Base-by-base conservation (phyloP, 2,329 filamentous ascomycete species). In the Mycocentrospora acerina region DNA sequence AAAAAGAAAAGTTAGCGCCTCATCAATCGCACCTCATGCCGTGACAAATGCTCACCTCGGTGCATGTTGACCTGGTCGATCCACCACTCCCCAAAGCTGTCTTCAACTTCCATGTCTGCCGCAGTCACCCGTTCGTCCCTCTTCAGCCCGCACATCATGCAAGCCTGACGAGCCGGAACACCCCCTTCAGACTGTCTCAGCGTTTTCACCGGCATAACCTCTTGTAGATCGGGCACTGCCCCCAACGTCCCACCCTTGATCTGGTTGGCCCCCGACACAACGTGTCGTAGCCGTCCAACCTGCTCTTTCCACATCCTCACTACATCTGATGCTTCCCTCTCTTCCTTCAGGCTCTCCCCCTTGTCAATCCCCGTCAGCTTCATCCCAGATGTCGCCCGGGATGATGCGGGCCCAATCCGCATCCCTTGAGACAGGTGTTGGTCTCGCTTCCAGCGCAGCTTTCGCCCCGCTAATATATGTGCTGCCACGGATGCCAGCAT, bases 81-180 rank as follows among this genome's bases (percentile, higher is more conserved):
- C 91, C 91, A 97, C 88, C 90, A 97, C 71, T 97, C 91, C 10
- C 89, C 90, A 73, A 96, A 96, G 64, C 86, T 90, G 66, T 97
- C 91, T 56, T 91, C 83, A 7, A 94, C 81, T 17, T 83, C 77
- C 35, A 83, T 72, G 58, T 95, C 90, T 24, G 93, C 79, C 59
- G 83, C 88, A 14, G 72, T 67, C 9, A 96, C 75, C 33, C 91
- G 78, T 70, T 97, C 91, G 27, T 95, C 89, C 48, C 91, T 76
- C 70, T 88, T 93, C 49, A 97, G 68, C 0, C 91, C 91, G 66
- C 91, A 97, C 22, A 97, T 72, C 34, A 90, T 79, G 69, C 91
- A 97, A 1, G 84, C 74, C 65, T 87, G 85, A 0, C 82, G 73
- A 3, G 88, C 86, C 15, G 82, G 86, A 7, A 88, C 74, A 2